Evolutionary conservation across 116 monocot genomes (phyloP).

Genomic region (Phalaenopsis hybrid): DNA sequence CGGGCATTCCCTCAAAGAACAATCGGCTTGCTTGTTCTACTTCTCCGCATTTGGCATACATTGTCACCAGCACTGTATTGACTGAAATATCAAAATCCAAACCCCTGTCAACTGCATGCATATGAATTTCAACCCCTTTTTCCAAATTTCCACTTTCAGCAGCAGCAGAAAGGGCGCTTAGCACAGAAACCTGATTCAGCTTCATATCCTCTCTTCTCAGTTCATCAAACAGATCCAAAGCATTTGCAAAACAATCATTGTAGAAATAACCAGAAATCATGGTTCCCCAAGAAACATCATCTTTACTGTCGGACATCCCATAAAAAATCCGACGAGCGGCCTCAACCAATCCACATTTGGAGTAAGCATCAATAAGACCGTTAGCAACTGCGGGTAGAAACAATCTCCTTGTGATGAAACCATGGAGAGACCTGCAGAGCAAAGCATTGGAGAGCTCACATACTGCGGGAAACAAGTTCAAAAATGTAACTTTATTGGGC

Average conservation of each 20-base stretch:
- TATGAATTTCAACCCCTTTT: constrained; percentile 43
- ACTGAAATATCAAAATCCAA: constrained; percentile 37
- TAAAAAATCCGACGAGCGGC: constrained; percentile 53
- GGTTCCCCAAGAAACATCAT: constrained; percentile 70
- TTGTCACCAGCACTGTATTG: constrained; percentile 49
- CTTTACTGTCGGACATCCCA: constrained; percentile 26
- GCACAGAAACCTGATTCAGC: constrained; percentile 51
- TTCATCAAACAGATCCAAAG: constrained; percentile 57
- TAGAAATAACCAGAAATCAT: constrained; percentile 72
- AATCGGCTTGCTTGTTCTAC: constrained; percentile 42
- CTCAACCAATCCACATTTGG: constrained; percentile 46
- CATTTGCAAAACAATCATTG: constrained; percentile 38
- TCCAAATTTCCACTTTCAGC: constrained; percentile 55
- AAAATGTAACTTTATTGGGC: constrained; percentile 53
- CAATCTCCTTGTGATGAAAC: constrained; percentile 38
- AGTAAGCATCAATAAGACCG: constrained; percentile 73
- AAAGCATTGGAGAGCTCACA: constrained; percentile 27
- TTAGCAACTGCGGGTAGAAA: constrained; percentile 33
- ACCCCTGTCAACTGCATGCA: constrained; percentile 25
- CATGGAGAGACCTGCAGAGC: constrained; percentile 54
- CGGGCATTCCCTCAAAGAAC: constrained; percentile 53
- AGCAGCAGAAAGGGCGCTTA: constrained; percentile 63
- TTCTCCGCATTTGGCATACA: constrained; percentile 73
- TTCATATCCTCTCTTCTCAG: constrained; percentile 21
- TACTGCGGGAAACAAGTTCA: constrained; percentile 70